Evolutionary conservation across 352 stramenopile species (phyloP), one percentile per base, ranked within the genome.

Genomic region (Phytophthora tubulina): DNA sequence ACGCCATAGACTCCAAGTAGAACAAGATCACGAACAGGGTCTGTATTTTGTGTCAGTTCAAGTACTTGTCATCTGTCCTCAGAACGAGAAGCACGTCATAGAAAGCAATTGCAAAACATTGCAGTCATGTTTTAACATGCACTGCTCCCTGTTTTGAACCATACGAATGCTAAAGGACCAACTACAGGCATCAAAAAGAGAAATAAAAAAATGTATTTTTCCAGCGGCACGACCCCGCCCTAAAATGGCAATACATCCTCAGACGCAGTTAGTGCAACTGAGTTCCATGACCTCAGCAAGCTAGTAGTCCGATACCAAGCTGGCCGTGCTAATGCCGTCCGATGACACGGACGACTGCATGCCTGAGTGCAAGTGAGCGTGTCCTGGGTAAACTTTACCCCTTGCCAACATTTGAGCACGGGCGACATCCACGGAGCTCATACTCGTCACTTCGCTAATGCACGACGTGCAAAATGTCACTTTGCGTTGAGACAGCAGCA

Each of bases 391-490:
- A 33, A 60, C 42, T 52, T 72, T 77, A 6, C 70, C 60, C 48
- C 35, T 70, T 6, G 73, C 50, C 59, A 83, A 44, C 51, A 86
- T 60, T 58, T 82, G 65, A 53, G 80, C 73, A 10, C 70, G 73
- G 17, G 73, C 63, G 31, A 80, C 67, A 13, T 62, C 63, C 0
- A 73, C 13, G 4, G 78, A 69, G 52, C 77, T 80, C 63, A 76
- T 69, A n/a, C 35, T 72, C 10, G 68, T 75, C n/a, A 71, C 76
- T 3, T 72, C 49, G 17, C 57, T 79, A 32, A 85, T 67, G 53
- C 79, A 86, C 27, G 51, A 42, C 1, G 64, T 58, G 32, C 79
- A 86, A 54, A 86, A 84, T 15, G 74, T 78, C 61, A 86, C 69
- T 32, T 80, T 76, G 14, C 72, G 68, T 51, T 78, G 64, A 6